These are phyloP conservation scores for Fusarium sp. DNA, from an alignment of 2,329 filamentous ascomycete genomes.

Conservation along the genomic window DNA sequence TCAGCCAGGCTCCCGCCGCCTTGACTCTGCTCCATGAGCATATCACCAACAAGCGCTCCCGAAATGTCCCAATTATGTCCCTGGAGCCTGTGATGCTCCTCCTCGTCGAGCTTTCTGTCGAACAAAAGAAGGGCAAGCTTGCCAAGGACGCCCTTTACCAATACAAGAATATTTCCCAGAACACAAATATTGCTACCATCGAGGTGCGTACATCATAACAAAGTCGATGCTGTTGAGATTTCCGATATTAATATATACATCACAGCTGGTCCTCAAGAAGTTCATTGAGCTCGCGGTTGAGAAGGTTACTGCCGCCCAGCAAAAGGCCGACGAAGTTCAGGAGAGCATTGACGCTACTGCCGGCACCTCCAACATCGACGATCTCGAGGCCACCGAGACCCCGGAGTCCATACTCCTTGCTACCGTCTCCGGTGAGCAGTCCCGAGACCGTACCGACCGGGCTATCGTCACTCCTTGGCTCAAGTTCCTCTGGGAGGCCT, in stretches of 20 bases:
- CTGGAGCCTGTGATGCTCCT: slow-evolving; percentile 99
- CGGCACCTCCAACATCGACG: slow-evolving; percentile 79
- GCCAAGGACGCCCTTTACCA: slow-evolving; percentile 99
- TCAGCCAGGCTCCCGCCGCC: slow-evolving; percentile 91
- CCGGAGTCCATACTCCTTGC: slow-evolving; percentile 98
- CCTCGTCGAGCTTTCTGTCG: slow-evolving; percentile 95
- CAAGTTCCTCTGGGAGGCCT: slow-evolving; percentile 99
- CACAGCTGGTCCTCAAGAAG: slow-evolving; percentile 88
- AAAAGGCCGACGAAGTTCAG: slow-evolving; percentile 95
- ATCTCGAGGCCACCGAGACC: slow-evolving; percentile 96
- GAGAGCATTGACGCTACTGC: slow-evolving; percentile 80
- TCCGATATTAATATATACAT: slow-evolving; percentile 33
- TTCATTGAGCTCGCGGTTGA: slow-evolving; percentile 97
- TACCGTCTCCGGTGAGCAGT: slow-evolving; percentile 97
- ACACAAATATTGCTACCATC: slow-evolving; percentile 97
- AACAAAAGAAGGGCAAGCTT: slow-evolving; percentile 96
- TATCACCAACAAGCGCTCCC: slow-evolving; percentile 97
- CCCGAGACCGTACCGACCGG: slow-evolving; percentile 94
- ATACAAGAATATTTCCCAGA: slow-evolving; percentile 99
- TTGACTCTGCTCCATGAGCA: slow-evolving; percentile 97
- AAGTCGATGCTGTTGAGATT: slow-evolving; percentile 7
- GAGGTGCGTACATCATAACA: slow-evolving; percentile 69
- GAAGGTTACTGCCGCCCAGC: slow-evolving; percentile 95
- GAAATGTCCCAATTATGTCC: slow-evolving; percentile 95
- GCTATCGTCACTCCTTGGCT: slow-evolving; percentile 99